Evolutionary conservation across 768 basidiomycete genomes (phyloP).

Genomic region (Russula olivacea): DNA sequence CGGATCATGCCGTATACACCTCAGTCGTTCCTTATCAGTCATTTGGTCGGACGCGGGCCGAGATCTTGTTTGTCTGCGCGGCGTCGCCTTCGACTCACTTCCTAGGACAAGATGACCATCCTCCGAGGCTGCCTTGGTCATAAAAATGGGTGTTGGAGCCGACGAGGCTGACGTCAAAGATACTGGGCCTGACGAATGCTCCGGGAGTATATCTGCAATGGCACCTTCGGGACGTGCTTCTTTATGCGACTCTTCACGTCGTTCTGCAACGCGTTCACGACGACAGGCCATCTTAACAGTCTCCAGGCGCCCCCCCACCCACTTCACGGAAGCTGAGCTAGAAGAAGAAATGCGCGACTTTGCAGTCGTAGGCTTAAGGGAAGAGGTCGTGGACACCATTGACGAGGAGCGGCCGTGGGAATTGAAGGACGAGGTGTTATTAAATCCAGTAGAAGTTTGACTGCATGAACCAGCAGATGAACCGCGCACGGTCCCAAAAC

Average conservation of each 20-base stretch:
- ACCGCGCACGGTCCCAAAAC: conserved; percentile 28
- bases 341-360: conserved; percentile 37
- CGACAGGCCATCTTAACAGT: conserved; percentile 42
- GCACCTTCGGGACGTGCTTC: conserved; percentile 53
- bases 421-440: conserved; percentile 18
- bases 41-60: conserved; percentile 64
- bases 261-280: conserved; percentile 28
- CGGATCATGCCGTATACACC: conserved; percentile 44
- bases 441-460: conserved; percentile 32
- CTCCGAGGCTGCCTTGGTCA: conserved; percentile 47
- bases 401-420: conserved; percentile 35
- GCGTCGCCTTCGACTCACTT: conserved; percentile 29
- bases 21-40: conserved; percentile 44
- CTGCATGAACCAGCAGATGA: conserved; percentile 19
- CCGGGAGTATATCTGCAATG: conserved; percentile 55
- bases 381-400: conserved; percentile 38
- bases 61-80: conserved; percentile 39
- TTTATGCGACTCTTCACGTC: conserved; percentile 38
- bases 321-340: conserved; percentile 40
- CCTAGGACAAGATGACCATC: conserved; percentile 42
- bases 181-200: conserved; percentile 18
- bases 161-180: conserved; percentile 9
- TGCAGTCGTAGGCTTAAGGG: conserved; percentile 44
- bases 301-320: conserved; percentile 47
- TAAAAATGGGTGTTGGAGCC: conserved; percentile 32